phyloP scores from a whole-genome alignment of 225 moss, liverwort and hornwort species.

The Takakia lepidozioides region DNA sequence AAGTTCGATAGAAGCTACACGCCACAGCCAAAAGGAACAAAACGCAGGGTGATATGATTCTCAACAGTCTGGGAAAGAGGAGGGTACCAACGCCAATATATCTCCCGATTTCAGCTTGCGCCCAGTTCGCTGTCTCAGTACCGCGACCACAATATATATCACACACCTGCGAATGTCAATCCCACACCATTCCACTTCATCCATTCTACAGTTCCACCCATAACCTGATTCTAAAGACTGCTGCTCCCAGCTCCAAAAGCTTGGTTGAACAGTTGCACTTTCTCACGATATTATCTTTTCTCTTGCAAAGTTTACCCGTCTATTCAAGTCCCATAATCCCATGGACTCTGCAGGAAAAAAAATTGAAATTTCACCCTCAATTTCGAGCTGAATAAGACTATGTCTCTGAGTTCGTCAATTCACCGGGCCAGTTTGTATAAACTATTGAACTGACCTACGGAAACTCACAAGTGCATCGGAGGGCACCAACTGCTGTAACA shows the following conservation, averaged over 20 bases:
- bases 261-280: not conserved
- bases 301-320: not conserved
- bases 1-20: no score
- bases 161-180: conserved; percentile 6
- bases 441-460: no score
- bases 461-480: conserved; percentile 39
- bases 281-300: not conserved
- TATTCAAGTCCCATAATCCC: not conserved
- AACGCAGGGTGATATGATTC: no score
- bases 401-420: no score
- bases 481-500: conserved; percentile 42
- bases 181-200: not conserved
- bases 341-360: not conserved
- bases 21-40: no score
- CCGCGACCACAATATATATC: conserved; percentile 12
- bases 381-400: no score
- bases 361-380: no score
- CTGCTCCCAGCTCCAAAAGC: no score
- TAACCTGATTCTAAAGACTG: no score
- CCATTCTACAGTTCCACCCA: not conserved
- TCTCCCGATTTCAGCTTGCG: conserved; percentile 7
- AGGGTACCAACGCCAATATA: conserved; percentile 10
- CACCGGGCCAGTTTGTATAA: no score
- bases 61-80: no score
- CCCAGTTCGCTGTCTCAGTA: conserved; percentile 10